These are phyloP conservation scores for Brassica carinata DNA, from an alignment of 345 rosid genomes.

Conservation along the genomic window DNA sequence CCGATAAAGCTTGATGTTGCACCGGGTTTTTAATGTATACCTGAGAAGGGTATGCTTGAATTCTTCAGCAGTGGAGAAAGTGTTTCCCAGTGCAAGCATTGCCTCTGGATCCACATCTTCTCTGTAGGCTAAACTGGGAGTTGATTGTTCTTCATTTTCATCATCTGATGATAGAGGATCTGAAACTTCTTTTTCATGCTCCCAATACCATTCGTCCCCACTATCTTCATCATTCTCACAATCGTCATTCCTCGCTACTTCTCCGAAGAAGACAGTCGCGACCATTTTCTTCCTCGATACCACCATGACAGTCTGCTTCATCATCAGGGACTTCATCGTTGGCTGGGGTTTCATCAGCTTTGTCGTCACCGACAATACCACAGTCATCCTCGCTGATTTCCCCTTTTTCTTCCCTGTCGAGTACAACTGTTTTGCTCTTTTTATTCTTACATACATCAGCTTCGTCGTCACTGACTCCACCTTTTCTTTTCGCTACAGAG, in stretches of 20 bases:
- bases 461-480: neutral
- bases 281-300: neutral
- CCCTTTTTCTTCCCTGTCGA: neutral
- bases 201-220: neutral
- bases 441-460: neutral
- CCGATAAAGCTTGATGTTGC: neutral
- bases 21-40: neutral
- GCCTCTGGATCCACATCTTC: neutral
- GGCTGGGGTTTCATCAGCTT: neutral
- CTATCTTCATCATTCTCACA: neutral
- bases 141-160: neutral
- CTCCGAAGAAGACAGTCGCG: neutral
- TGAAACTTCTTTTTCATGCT: neutral
- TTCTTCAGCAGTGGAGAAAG: neutral
- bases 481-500: neutral
- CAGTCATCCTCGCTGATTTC: neutral
- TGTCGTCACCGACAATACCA: neutral
- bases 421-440: neutral
- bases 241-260: neutral
- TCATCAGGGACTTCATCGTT: no score
- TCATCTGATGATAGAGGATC: neutral
- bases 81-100: neutral
- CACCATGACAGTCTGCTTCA: neutral
- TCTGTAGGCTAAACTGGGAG: neutral
- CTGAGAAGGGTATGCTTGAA: neutral